These are phyloP conservation scores for Hsuehochloa calcarea DNA, from an alignment of 176 grass and related monocot species.

Conservation along the genomic window DNA sequence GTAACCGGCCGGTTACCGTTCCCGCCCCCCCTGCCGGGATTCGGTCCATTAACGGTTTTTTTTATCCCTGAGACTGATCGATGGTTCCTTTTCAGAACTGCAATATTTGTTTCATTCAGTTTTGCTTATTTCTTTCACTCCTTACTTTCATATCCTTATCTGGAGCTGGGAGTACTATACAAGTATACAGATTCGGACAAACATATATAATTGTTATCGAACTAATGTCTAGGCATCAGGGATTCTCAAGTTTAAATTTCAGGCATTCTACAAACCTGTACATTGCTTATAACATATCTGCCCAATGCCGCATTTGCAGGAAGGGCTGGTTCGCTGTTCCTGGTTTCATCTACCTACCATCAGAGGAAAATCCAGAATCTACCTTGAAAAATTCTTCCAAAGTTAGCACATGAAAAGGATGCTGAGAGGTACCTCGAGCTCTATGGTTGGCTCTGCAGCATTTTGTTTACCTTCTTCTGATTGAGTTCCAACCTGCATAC, in stretches of 20 bases:
- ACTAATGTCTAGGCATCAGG: background rate
- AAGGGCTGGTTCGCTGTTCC: background rate
- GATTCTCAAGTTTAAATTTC: slow-evolving; percentile 3
- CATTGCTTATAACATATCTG: slow-evolving; percentile 5
- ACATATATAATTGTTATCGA: background rate
- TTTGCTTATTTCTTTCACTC: background rate
- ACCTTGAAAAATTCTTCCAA: background rate
- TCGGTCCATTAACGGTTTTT: no score
- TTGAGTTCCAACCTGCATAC: slow-evolving; percentile 16
- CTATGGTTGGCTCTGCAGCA: background rate
- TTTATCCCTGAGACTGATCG: no score
- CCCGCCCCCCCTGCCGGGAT: no score
- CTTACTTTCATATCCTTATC: background rate
- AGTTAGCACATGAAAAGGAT: background rate
- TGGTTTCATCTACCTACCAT: slow-evolving; percentile 14
- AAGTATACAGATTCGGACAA: background rate
- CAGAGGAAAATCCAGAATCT: slow-evolving; percentile 1
- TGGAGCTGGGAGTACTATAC: no score
- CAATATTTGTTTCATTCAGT: no score
- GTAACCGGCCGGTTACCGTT: no score
- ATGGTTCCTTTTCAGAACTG: no score
- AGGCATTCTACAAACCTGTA: slow-evolving; percentile 6
- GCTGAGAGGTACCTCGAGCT: background rate
- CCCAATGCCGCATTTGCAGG: slow-evolving; percentile 7
- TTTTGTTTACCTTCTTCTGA: slow-evolving; percentile 28